A percentile compares a stretch with the other conserved stretches of the same genome.
phyloP scores from a whole-genome alignment of 495 filamentous ascomycete genomes.

The Neurospora tetrasperma region DNA sequence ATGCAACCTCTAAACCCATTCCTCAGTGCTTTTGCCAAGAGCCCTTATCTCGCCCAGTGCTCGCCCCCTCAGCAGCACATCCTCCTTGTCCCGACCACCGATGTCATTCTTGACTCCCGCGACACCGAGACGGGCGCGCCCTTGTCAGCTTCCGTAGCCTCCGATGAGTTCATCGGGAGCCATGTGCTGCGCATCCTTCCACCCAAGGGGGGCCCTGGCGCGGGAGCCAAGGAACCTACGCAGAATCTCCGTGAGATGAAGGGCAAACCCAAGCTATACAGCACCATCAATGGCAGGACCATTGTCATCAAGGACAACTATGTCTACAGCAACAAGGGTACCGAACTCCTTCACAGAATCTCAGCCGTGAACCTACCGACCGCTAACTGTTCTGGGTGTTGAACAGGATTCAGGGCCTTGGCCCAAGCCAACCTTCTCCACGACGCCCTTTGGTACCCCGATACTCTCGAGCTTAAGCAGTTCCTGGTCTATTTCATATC shows the following conservation, averaged over 20 bases:
- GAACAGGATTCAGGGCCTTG: conserved; percentile 76
- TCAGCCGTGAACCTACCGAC: no score
- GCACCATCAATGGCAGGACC: conserved; percentile 84
- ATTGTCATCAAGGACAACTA: conserved; percentile 90
- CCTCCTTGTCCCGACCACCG: conserved; percentile 86
- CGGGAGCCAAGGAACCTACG: conserved; percentile 54
- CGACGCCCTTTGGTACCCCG: conserved; percentile 80
- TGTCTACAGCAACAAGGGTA: conserved; percentile 94
- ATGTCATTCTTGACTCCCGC: conserved; percentile 76
- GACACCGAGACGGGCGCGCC: conserved; percentile 74
- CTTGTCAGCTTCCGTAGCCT: conserved; percentile 70
- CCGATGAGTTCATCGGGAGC: conserved; percentile 91
- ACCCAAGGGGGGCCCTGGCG: conserved; percentile 38
- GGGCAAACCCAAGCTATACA: conserved; percentile 87
- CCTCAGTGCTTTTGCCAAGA: conserved; percentile 96
- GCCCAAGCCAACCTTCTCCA: conserved; percentile 82
- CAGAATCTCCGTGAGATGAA: conserved; percentile 77
- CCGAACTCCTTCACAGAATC: background rate
- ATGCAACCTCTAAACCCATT: conserved; percentile 99
- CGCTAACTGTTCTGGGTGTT: conserved; percentile 4
- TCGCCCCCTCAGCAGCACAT: conserved; percentile 86
- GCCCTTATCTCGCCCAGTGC: conserved; percentile 86
- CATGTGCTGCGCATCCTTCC: conserved; percentile 84
- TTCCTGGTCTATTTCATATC: conserved; percentile 98
- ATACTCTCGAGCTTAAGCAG: conserved; percentile 69